Evolutionary conservation across 208 protist species (phyloP), one percentile per base, ranked within the genome.

Genomic region (Sergeia podlipaevii): DNA sequence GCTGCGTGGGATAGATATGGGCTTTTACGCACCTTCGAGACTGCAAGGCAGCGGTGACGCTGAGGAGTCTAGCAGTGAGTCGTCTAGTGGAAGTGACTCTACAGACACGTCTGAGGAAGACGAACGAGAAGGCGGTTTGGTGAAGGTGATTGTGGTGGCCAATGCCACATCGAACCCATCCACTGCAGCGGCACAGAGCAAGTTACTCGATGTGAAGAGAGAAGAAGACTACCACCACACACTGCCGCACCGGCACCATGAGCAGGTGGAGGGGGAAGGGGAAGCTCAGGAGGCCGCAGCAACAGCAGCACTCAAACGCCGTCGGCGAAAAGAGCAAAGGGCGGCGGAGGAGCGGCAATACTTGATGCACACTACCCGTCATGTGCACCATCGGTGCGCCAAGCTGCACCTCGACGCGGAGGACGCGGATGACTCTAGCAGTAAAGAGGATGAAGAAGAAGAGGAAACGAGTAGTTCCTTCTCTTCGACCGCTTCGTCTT

Each of bases 301-400:
- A 4, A 3, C 26, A 20, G 27, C 23, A 11, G 6, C 13, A 5
- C 11, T 10, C 33, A 27, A 27, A 21, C 29, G 39, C 39, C 34
- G 51, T 43, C 51, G 58, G 59, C 48, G 51, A 59, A 20, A 53
- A 51, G 18, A 60, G 68, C 39, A 39, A n/a, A n/a, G n/a, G n/a
- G n/a, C 55, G 13, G 51, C 18, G 29, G 62, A 64, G 30, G 66
- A 80, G 55, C 51, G 55, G 55, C 57, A 70, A 21, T 74, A 74
- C 59, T 56, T 68, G 48, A 60, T 60, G 36, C 59, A 74, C 54
- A 61, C 63, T 11, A 80, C 73, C 17, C 73, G 73, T 30, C 66
- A 80, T 56, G 73, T 80, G 13, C 66, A 74, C 45, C 73, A 80
- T 45, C 66, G 73, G 15, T 80, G 73, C 62, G 66, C 66, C 4